phyloP scores from a whole-genome alignment of 192 early-diverging fungal genomes.

The Fimicolochytrium jonesii region DNA sequence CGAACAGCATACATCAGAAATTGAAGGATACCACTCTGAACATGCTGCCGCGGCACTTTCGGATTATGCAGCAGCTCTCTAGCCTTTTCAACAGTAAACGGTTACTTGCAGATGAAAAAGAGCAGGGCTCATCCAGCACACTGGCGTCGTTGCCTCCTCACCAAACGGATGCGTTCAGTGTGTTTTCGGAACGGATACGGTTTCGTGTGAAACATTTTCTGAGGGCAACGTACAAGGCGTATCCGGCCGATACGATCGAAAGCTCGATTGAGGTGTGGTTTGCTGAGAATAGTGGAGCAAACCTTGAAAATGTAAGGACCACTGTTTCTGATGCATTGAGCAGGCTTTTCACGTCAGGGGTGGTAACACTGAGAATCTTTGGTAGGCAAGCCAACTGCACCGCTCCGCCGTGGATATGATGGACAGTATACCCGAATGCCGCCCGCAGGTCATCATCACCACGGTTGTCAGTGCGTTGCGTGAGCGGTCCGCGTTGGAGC shows the following conservation, averaged over 20 bases:
- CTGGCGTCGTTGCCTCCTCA: too few relatives aligned
- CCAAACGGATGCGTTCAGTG: too few relatives aligned
- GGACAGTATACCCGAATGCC: slow-evolving; percentile 17
- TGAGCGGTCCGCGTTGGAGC: slow-evolving; percentile 1
- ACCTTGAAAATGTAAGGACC: too few relatives aligned
- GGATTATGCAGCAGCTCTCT: slow-evolving; percentile 22
- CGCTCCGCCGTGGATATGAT: slow-evolving; percentile 22
- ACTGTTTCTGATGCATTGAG: too few relatives aligned
- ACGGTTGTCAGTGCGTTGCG: slow-evolving; percentile 27
- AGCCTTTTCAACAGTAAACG: too few relatives aligned
- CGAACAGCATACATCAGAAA: background rate
- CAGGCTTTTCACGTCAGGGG: too few relatives aligned
- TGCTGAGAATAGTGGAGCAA: slow-evolving; percentile 26
- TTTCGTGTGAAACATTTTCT: slow-evolving; percentile 49
- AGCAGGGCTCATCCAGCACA: background rate
- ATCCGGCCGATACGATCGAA: slow-evolving; percentile 57
- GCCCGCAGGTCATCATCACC: background rate
- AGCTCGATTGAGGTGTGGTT: slow-evolving; percentile 64
- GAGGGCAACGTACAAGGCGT: slow-evolving; percentile 47
- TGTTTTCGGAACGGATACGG: slow-evolving; percentile 38
- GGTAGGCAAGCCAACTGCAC: too few relatives aligned
- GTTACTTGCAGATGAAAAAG: background rate
- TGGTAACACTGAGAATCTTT: too few relatives aligned
- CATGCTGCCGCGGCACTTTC: slow-evolving; percentile 29
- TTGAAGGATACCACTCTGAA: slow-evolving; percentile 24